Percentiles rank a stretch among this genome's conserved stretches.
Evolutionary conservation across 2,329 filamentous ascomycete genomes (phyloP).

Genomic region (Aureobasidium sp.): DNA sequence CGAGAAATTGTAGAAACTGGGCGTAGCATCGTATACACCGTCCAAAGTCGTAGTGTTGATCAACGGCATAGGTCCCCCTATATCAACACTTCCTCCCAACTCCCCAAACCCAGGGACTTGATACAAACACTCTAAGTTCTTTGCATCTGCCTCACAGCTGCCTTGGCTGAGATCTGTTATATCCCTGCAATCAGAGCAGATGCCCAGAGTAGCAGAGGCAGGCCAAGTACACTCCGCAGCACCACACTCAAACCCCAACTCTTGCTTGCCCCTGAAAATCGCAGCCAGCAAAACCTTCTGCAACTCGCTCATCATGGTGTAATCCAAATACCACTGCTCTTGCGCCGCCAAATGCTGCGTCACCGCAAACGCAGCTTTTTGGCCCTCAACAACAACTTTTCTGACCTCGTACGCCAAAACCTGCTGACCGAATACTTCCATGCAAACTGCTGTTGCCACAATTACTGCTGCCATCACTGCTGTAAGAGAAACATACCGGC

Average conservation of each 20-base stretch:
- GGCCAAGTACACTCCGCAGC: slow-evolving; percentile 6
- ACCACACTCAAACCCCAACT: background rate
- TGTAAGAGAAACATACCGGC: background rate
- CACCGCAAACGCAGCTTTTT: background rate
- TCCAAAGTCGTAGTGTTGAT: slow-evolving; percentile 5
- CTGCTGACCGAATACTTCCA: slow-evolving; percentile 6
- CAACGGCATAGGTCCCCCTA: slow-evolving; percentile 5
- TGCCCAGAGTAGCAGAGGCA: background rate
- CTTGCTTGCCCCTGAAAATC: background rate
- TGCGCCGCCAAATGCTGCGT: background rate
- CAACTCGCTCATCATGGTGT: slow-evolving; percentile 6
- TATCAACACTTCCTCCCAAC: background rate
- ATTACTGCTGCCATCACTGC: background rate
- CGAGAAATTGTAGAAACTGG: slow-evolving; percentile 13
- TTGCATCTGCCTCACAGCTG: background rate
- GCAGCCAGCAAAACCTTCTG: background rate
- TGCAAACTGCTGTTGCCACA: background rate
- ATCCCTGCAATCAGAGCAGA: slow-evolving; percentile 1
- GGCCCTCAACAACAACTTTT: background rate
- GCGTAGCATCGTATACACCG: slow-evolving; percentile 2
- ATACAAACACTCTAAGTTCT: background rate
- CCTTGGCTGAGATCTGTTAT: background rate
- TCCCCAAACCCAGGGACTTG: background rate
- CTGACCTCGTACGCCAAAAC: background rate
- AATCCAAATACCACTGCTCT: slow-evolving; percentile 6